Evolutionary conservation across 257 asterid genomes (phyloP).

Genomic region (Penstemon eatonii): DNA sequence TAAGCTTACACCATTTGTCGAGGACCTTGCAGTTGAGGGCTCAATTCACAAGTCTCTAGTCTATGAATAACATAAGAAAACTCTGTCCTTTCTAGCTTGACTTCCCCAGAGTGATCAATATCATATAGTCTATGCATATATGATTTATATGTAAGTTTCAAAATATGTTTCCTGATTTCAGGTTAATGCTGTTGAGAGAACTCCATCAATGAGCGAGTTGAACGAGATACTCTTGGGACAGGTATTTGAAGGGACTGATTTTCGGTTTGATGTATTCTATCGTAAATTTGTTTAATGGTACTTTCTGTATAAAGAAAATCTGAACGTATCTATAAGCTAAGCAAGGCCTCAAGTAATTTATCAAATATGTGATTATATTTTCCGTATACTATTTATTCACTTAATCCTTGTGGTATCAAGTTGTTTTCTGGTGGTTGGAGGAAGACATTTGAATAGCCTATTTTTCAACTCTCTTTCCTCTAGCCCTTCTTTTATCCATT

Average conservation of each 20-base stretch:
- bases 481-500: background rate
- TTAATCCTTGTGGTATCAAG: slow-evolving; percentile 9
- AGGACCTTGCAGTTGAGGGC: slow-evolving; percentile 13
- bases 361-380: slow-evolving; percentile 12
- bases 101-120: slow-evolving; percentile 15
- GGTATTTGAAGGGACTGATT: slow-evolving; percentile 47
- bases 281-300: background rate
- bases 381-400: background rate
- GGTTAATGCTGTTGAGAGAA: slow-evolving; percentile 96
- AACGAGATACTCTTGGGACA: slow-evolving; percentile 95
- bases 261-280: slow-evolving; percentile 18
- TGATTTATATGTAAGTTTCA: slow-evolving; percentile 16
- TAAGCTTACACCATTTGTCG: slow-evolving; percentile 1
- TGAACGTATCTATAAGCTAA: background rate
- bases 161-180: slow-evolving; percentile 37
- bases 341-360: slow-evolving; percentile 1
- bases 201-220: slow-evolving; percentile 99
- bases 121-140: slow-evolving; percentile 7
- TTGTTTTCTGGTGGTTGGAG: slow-evolving; percentile 8
- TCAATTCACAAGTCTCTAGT: slow-evolving; percentile 6
- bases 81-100: background rate
- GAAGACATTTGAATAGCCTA: background rate
- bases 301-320: slow-evolving; percentile 1
- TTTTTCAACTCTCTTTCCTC: slow-evolving; percentile 6
- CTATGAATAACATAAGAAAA: background rate